Evolutionary conservation across 257 asterid species (phyloP).

Genomic region (Solanum etuberosum): DNA sequence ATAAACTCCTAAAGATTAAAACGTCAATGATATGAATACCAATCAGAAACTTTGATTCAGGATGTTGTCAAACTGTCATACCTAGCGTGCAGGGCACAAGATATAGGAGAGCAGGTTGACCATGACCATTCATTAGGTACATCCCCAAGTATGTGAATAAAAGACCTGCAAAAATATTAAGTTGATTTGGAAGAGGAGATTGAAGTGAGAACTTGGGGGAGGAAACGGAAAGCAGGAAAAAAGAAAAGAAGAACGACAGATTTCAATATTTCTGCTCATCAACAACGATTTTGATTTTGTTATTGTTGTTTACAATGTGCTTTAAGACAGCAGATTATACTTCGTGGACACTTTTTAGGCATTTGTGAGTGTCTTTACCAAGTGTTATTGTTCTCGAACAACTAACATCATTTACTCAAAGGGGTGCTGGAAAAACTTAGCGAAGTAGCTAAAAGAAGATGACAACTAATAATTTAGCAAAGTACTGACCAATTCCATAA

Average conservation of each 20-base stretch:
- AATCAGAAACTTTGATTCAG: neutral
- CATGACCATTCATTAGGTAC: conserved; percentile 47
- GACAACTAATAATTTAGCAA: neutral
- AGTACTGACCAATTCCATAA: conserved; percentile 79
- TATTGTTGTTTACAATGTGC: neutral
- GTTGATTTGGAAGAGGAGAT: neutral
- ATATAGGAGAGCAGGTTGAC: conserved; percentile 60
- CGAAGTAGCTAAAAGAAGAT: neutral
- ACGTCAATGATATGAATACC: neutral
- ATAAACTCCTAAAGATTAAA: conserved; percentile 17
- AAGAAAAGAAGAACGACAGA: neutral
- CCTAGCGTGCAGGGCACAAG: conserved; percentile 57
- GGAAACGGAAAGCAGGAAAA: neutral
- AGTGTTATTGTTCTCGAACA: neutral
- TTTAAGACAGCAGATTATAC: neutral
- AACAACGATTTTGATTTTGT: neutral
- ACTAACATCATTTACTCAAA: neutral
- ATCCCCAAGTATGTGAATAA: conserved; percentile 31
- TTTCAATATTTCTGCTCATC: neutral
- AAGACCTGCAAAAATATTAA: conserved; percentile 20
- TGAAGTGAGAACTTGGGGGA: neutral
- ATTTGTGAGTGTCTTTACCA: neutral
- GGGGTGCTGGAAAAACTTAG: neutral
- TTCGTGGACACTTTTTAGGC: neutral
- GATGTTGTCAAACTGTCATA: conserved; percentile 4